These are phyloP conservation scores for Spatholobus suberectus DNA, from an alignment of 306 rosid species.

Conservation along the genomic window DNA sequence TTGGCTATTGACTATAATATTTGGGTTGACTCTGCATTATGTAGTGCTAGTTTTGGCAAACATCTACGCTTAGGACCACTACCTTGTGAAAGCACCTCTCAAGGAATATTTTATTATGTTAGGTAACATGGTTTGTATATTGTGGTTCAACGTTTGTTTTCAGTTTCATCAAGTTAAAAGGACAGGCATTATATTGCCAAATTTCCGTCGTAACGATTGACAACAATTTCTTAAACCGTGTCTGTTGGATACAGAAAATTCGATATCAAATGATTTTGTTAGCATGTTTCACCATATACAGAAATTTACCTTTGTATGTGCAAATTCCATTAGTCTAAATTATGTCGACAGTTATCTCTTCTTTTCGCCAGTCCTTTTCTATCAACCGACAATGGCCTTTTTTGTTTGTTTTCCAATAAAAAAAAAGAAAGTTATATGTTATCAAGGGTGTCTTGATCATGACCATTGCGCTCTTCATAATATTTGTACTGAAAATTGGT, in stretches of 20 bases:
- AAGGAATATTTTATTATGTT: constrained; percentile 39
- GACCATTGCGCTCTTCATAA: neutral
- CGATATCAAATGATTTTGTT: constrained; percentile 12
- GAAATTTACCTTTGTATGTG: constrained; percentile 24
- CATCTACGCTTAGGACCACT: constrained; percentile 46
- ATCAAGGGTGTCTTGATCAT: neutral
- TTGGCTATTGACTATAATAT: constrained; percentile 40
- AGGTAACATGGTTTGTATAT: constrained; percentile 26
- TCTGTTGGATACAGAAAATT: constrained; percentile 20
- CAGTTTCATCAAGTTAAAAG: constrained; percentile 31
- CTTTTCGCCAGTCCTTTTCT: neutral
- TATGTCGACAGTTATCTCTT: neutral
- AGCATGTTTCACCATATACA: constrained; percentile 22
- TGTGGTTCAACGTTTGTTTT: constrained; percentile 16
- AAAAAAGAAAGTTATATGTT: neutral
- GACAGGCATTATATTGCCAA: constrained; percentile 20
- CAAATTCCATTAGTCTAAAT: neutral
- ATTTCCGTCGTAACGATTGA: neutral
- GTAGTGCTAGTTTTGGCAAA: constrained; percentile 49
- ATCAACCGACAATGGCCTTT: constrained; percentile 20
- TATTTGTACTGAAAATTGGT: neutral
- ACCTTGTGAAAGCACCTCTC: constrained; percentile 35
- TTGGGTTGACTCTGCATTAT: constrained; percentile 38
- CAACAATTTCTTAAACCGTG: constrained; percentile 4
- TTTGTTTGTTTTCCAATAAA: too few species aligned